Percentiles rank a stretch among this genome's conserved stretches.
phyloP scores from a whole-genome alignment of 2,329 filamentous ascomycete genomes.

The Ophiostoma sp. region DNA sequence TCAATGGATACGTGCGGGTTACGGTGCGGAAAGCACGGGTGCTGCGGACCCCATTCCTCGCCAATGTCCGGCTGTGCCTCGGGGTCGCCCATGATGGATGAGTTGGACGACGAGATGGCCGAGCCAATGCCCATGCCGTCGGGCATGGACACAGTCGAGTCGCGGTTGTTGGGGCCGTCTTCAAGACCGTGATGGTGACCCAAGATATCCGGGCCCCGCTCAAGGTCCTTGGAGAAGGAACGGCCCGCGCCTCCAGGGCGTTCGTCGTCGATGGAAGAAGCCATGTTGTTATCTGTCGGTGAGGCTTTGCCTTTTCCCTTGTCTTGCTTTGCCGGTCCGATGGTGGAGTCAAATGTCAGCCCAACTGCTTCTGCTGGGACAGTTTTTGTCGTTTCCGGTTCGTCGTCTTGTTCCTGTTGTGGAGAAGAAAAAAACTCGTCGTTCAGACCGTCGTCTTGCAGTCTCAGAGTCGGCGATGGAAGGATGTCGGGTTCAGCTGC shows the following conservation, averaged over 20 bases:
- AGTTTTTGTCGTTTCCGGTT: conserved; percentile 19
- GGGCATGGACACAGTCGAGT: conserved; percentile 51
- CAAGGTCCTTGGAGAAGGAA: conserved; percentile 53
- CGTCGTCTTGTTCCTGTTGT: not conserved
- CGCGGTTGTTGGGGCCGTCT: conserved; percentile 32
- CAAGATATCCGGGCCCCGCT: conserved; percentile 52
- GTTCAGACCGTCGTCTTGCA: not conserved
- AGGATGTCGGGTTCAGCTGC: not conserved
- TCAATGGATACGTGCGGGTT: conserved; percentile 85
- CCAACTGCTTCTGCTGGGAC: conserved; percentile 20
- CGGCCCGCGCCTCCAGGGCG: conserved; percentile 34
- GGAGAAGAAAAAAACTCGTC: not conserved
- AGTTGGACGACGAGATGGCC: conserved; percentile 56
- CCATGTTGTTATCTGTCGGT: conserved; percentile 39
- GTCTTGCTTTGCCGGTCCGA: conserved; percentile 34
- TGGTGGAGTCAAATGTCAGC: conserved; percentile 22
- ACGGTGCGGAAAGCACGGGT: conserved; percentile 90
- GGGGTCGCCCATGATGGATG: conserved; percentile 62
- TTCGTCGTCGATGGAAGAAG: conserved; percentile 40
- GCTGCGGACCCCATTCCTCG: conserved; percentile 86
- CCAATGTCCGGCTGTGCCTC: conserved; percentile 67
- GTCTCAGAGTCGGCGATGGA: too few relatives aligned
- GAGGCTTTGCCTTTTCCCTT: conserved; percentile 50
- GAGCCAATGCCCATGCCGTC: conserved; percentile 58
- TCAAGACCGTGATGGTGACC: conserved; percentile 30